Base-by-base conservation (phyloP, 352 stramenopile genomes). In the Lagenidium giganteum region DNA sequence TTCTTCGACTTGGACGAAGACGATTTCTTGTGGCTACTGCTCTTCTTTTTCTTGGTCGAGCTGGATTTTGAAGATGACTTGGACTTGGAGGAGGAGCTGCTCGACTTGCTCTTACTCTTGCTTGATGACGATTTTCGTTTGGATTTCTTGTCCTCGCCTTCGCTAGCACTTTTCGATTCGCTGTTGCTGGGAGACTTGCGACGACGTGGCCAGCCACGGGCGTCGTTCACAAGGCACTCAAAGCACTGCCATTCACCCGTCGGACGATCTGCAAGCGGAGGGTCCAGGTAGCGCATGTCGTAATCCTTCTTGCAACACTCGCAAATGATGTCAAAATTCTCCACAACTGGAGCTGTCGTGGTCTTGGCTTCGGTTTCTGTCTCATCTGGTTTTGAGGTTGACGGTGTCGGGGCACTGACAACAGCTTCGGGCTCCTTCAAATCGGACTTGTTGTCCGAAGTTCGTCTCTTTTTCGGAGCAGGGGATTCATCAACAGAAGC, bases 161-260 rank as follows among this genome's bases (percentile, higher is more conserved):
- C 23, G 5, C 65, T 56, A 4, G 36, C 14, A 17, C 5, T 27
- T 54, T 43, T 6, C 2, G 16, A 38, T 25, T 17, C 20, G 16
- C 40, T 13, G 28, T 24, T 24, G 45, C 43, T 12, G 44, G 44
- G 34, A 38, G 58, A 51, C 28, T 84, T 67, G 17, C 52, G 70
- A 23, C 63, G 68, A 41, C 77, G 70, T 37, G 83, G 83, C 83
- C 83, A 94, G 0, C 83, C 83, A 3, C 80, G 67, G 33, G 77
- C 78, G 52, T 92, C 80, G 38, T 94, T 94, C 17, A 94, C 83
- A 7, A 94, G 69, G 34, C 83, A 94, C 44, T 94, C 83, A 48
- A 94, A 93, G 51, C 83, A 94, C 17, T 77, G 64, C 83, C 83
- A 94, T 30, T 92, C 82, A 29, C 81, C 82, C 14, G 56, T 54